phyloP scores from a whole-genome alignment of 257 asterid genomes.

The Petrea volubilis region DNA sequence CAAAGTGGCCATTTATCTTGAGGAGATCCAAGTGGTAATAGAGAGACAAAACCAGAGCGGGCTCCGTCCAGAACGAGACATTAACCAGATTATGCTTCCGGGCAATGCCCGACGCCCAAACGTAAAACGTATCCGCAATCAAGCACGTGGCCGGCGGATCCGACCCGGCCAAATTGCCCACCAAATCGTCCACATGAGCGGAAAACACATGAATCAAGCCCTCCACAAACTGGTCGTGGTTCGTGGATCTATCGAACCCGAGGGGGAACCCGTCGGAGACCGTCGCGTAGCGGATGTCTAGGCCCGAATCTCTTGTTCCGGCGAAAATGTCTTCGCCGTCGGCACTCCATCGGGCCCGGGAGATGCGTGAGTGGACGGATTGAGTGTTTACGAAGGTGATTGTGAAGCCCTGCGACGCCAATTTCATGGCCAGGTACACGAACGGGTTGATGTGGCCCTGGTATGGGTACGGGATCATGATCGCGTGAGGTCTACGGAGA shows the following conservation, averaged over 20 bases:
- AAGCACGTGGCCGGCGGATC: constrained; percentile 59
- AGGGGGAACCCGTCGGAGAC: constrained; percentile 69
- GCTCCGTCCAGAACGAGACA: constrained; percentile 79
- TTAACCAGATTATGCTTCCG: constrained; percentile 50
- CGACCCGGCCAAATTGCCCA: constrained; percentile 38
- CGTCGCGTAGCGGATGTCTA: constrained; percentile 71
- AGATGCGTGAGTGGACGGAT: constrained; percentile 62
- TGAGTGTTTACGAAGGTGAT: constrained; percentile 74
- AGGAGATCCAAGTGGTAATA: constrained; percentile 76
- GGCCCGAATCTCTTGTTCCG: constrained; percentile 58
- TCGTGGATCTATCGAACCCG: constrained; percentile 54
- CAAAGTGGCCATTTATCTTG: constrained; percentile 63
- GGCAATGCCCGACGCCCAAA: constrained; percentile 63
- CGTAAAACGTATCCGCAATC: constrained; percentile 68
- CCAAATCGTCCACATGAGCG: constrained; percentile 56
- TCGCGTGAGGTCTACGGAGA: constrained; percentile 57
- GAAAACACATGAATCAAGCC: constrained; percentile 59
- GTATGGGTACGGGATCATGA: constrained; percentile 75
- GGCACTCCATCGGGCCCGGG: constrained; percentile 44
- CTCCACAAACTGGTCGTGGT: constrained; percentile 67
- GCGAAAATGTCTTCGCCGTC: constrained; percentile 46
- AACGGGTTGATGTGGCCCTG: constrained; percentile 85
- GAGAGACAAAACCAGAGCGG: constrained; percentile 59
- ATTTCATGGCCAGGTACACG: constrained; percentile 62
- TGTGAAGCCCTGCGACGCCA: constrained; percentile 73